Evolutionary conservation across 2,329 filamentous ascomycete genomes (phyloP).

Genomic region (Penicillium sp.): DNA sequence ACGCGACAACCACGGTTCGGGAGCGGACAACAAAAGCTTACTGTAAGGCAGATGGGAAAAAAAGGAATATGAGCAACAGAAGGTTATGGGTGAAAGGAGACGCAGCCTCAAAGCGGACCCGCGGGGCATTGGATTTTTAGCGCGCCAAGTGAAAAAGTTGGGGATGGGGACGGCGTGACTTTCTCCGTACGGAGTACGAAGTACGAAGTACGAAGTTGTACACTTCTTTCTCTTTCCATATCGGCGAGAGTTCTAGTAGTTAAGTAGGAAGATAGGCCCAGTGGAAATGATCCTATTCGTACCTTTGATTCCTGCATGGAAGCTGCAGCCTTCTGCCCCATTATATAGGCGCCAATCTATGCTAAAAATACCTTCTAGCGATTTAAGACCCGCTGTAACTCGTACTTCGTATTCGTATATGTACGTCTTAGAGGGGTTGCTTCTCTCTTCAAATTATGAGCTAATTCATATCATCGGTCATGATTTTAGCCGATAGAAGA

Average conservation of each 20-base stretch:
- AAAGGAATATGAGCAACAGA: constrained; percentile 2
- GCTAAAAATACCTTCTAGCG: not conserved
- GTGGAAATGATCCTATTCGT: not conserved
- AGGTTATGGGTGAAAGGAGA: constrained; percentile 7
- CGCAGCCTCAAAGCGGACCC: constrained; percentile 22
- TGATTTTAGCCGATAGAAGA: too few species aligned
- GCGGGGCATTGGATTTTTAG: constrained; percentile 27
- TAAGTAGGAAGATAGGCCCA: not conserved
- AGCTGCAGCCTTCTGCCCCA: not conserved
- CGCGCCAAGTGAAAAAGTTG: constrained; percentile 15
- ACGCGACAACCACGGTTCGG: constrained; percentile 2
- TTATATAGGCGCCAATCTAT: not conserved
- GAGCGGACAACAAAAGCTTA: not conserved
- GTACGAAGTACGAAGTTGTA: not conserved
- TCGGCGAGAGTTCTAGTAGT: not conserved
- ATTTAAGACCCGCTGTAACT: not conserved
- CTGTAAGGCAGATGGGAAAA: not conserved
- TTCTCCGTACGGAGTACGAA: not conserved
- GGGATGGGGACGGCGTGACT: not conserved
- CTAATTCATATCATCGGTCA: too few species aligned
- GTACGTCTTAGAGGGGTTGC: not conserved
- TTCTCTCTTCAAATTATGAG: not conserved
- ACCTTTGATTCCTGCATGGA: not conserved
- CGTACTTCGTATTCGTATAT: not conserved
- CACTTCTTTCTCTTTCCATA: not conserved